Conservation (phyloP, 2,329 filamentous ascomycete genomes). For the Thelonectria rubi region DNA sequence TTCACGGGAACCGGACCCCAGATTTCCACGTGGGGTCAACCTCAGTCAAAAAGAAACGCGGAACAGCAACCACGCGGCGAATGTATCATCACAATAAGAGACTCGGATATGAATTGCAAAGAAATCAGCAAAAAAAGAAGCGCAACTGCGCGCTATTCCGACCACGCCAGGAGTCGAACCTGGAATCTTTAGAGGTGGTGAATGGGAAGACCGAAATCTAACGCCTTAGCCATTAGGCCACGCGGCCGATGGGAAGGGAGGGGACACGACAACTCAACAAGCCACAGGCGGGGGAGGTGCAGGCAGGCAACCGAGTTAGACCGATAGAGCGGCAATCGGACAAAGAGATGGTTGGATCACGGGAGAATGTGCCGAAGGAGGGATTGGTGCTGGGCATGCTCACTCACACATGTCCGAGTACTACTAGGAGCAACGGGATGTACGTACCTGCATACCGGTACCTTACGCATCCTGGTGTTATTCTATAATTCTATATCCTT, state of each 20-base stretch:
- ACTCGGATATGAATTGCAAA: slow-evolving; percentile 1
- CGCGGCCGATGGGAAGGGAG: slow-evolving; percentile 46
- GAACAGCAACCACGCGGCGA: neutral
- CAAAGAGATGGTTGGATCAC: too few relatives aligned
- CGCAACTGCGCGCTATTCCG: slow-evolving; percentile 28
- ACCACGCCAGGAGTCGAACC: slow-evolving; percentile 57
- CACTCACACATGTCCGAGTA: too few relatives aligned
- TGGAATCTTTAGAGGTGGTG: slow-evolving; percentile 52
- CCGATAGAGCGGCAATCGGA: too few relatives aligned
- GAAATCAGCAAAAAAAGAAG: slow-evolving; percentile 25
- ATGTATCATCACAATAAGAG: neutral
- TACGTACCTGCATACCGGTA: too few relatives aligned
- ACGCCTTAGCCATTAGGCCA: slow-evolving; percentile 56
- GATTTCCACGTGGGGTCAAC: neutral
- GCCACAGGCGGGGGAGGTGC: neutral
- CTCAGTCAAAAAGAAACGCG: neutral
- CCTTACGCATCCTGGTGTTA: too few relatives aligned
- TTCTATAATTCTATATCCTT: too few relatives aligned
- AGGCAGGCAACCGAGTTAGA: too few relatives aligned
- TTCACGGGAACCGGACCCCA: neutral
- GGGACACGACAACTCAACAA: neutral
- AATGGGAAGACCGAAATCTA: slow-evolving; percentile 50
- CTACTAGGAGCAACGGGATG: too few relatives aligned
- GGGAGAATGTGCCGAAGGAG: too few relatives aligned
- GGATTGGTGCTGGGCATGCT: too few relatives aligned